A percentile compares a stretch with the other conserved stretches of the same genome.
Evolutionary conservation across 495 filamentous ascomycete genomes (phyloP).

Genomic region (Podospora pseudopauciseta): DNA sequence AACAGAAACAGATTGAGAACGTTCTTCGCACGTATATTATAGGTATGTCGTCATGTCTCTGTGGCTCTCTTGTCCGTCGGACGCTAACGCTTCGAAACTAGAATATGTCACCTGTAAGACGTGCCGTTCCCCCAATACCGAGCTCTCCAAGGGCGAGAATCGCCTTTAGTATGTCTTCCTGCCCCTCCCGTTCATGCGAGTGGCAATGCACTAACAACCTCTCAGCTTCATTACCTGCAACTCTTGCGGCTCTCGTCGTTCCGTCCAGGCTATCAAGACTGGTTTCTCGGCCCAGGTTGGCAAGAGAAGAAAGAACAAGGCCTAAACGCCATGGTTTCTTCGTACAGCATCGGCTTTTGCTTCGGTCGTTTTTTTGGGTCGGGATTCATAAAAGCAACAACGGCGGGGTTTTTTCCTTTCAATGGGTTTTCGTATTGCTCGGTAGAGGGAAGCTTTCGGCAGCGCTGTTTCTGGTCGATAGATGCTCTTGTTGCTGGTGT

Average conservation of each 20-base stretch:
- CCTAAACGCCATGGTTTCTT: constrained; percentile 22
- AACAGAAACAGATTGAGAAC: constrained; percentile 97
- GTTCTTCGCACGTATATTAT: constrained; percentile 81
- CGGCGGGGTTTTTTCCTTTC: background rate
- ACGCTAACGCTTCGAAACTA: constrained; percentile 35
- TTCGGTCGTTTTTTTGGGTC: background rate
- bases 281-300: constrained; percentile 98
- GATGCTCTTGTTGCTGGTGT: background rate
- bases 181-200: constrained; percentile 62
- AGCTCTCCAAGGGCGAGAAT: constrained; percentile 98
- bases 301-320: constrained; percentile 72
- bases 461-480: background rate
- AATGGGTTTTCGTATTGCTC: background rate
- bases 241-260: constrained; percentile 84
- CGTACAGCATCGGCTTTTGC: background rate
- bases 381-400: background rate
- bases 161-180: constrained; percentile 54
- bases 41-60: constrained; percentile 52
- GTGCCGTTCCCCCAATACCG: constrained; percentile 89
- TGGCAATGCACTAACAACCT: constrained; percentile 31
- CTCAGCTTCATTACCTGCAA: constrained; percentile 46
- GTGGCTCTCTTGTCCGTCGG: background rate
- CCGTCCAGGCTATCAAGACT: constrained; percentile 96
- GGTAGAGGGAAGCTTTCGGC: background rate
- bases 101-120: constrained; percentile 99